Evolutionary conservation across 75 land plant species (phyloP).

Genomic region (Sequoia sempervirens): DNA sequence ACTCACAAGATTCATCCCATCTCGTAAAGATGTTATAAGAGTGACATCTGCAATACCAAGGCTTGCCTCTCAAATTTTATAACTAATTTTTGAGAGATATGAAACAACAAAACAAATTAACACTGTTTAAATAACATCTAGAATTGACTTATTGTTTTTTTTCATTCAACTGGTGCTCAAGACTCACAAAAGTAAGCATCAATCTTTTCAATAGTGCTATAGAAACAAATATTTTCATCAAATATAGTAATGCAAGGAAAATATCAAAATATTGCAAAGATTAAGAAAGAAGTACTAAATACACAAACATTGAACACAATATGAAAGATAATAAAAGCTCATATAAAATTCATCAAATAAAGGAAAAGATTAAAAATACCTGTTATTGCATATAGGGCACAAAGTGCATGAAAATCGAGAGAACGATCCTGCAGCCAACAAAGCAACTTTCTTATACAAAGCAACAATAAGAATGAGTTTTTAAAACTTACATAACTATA

Average conservation of each 20-base stretch:
- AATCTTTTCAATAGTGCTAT: neutral
- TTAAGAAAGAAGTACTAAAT: neutral
- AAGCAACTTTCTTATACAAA: neutral
- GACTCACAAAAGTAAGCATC: neutral
- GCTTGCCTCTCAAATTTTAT: neutral
- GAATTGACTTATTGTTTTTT: neutral
- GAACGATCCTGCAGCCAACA: conserved; percentile 84
- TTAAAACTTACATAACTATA: neutral
- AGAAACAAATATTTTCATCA: neutral
- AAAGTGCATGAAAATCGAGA: conserved; percentile 82
- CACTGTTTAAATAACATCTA: neutral
- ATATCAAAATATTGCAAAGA: neutral
- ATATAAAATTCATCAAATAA: conserved; percentile 3
- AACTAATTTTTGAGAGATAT: neutral
- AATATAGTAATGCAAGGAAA: neutral
- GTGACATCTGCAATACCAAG: conserved; percentile 65
- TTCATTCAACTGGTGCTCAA: neutral
- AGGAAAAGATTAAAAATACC: conserved; percentile 34
- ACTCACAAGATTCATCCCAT: conserved; percentile 99
- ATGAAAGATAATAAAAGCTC: neutral
- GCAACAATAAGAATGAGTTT: neutral
- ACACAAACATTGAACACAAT: neutral
- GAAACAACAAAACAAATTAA: neutral
- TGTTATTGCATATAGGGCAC: conserved; percentile 94
- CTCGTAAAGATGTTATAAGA: conserved; percentile 89